Evolutionary conservation across 306 rosid species (phyloP), one percentile per base, ranked within the genome.

Genomic region (Abrus precatorius): DNA sequence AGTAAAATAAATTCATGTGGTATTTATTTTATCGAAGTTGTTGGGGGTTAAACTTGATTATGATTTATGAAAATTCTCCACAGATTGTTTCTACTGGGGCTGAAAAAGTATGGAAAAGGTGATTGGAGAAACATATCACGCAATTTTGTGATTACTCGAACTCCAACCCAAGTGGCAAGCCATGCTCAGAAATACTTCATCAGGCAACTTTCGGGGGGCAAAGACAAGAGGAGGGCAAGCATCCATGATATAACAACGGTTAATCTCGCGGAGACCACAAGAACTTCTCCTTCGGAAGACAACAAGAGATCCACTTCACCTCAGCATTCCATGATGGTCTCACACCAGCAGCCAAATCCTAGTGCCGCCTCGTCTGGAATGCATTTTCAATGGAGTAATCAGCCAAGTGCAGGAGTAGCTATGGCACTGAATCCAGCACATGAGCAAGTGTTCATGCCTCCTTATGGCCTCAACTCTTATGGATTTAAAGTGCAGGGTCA

Each of bases 171-270:
- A 52, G 99, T 95, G 11, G 99, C 99, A 20, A 95, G 99, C 44
- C 99, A 95, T 72, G 99, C 99, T 36, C 99, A 95, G 85, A 95
- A 95, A 55, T 95, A 90, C 88, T 91, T 95, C 89, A 90, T 95
- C 56, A 76, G 99, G 74, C 98, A 93, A 74, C 84, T 88, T 34
- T 91, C 98, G 0, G 97, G 95, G 4, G 96, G 97, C 7, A 95
- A 93, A 74, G 98, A 95, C 60, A 95, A 91, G 87, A 88, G 99
- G 33, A 89, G 99, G 81, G 95, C 97, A 1, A 95, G 98, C 87
- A 95, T 95, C 65, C 99, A 95, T 88, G 98, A 95, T 87, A 95
- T 95, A 80, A 95, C 99, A 55, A 95, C 94, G 0, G 96, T 91
- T 60, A 93, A 91, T 69, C 90, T 90, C 80, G 70, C 79, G 6